Percentiles rank a stretch among this genome's conserved stretches.
phyloP scores from a whole-genome alignment of 768 basidiomycete genomes.

The Termitomyces titanicus region DNA sequence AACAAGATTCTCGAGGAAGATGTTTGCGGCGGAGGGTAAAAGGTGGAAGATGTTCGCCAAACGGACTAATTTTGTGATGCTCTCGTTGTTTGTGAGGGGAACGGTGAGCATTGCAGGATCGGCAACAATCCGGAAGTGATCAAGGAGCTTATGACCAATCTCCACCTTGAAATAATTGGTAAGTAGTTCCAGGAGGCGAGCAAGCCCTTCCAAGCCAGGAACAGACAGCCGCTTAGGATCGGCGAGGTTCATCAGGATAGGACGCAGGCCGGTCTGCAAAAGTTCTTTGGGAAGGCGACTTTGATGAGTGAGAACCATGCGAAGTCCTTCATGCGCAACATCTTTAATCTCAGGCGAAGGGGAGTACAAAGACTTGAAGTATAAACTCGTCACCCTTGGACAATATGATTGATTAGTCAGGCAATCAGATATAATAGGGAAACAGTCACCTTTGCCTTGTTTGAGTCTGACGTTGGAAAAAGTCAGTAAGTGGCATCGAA shows the following conservation, averaged over 20 bases:
- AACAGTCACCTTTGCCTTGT: slow-evolving; percentile 76
- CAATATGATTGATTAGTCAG: slow-evolving; percentile 29
- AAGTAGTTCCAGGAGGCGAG: slow-evolving; percentile 86
- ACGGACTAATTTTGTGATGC: slow-evolving; percentile 90
- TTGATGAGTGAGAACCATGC: slow-evolving; percentile 86
- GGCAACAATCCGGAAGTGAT: slow-evolving; percentile 92
- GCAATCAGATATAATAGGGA: not conserved
- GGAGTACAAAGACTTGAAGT: slow-evolving; percentile 98
- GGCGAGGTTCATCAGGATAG: slow-evolving; percentile 96
- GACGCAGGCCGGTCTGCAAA: slow-evolving; percentile 90
- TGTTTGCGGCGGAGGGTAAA: slow-evolving; percentile 88
- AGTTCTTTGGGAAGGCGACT: slow-evolving; percentile 92
- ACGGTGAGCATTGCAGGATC: slow-evolving; percentile 83
- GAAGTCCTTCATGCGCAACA: slow-evolving; percentile 90
- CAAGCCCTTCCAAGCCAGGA: slow-evolving; percentile 88
- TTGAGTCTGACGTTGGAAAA: slow-evolving; percentile 80
- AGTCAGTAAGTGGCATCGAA: slow-evolving; percentile 92
- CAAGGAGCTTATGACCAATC: slow-evolving; percentile 94
- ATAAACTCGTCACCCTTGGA: slow-evolving; percentile 86
- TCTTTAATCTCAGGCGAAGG: slow-evolving; percentile 88
- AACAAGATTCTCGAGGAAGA: slow-evolving; percentile 90
- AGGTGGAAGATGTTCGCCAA: slow-evolving; percentile 97
- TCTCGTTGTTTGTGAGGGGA: slow-evolving; percentile 83
- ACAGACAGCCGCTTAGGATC: slow-evolving; percentile 94
- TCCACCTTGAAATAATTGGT: slow-evolving; percentile 99